Evolutionary conservation across 1,284 basidiomycete genomes (phyloP), one percentile per base, ranked within the genome.

Genomic region (Neolentinus lepideus): DNA sequence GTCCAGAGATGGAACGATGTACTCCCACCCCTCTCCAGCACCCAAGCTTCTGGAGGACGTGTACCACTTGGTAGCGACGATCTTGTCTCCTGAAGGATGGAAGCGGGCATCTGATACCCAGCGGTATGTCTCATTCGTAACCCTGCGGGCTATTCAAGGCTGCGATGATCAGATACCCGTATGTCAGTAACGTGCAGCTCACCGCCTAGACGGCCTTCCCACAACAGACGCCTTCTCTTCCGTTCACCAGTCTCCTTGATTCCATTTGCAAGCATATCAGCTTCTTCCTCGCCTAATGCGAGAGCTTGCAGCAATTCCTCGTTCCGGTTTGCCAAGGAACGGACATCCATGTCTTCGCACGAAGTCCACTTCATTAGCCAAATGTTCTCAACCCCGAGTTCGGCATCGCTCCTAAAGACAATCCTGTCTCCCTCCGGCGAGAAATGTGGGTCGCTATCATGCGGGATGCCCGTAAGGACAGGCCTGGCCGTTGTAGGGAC

Each of bases 11-110:
- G 81, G 81, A 22, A 83, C 69, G 4, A 67, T 29, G 58, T 83
- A 89, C 62, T 80, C 75, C 86, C 86, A 88, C 38, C 80, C 83
- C 72, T 88, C 86, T 2, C 85, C 84, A 1, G 85, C 85, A 46
- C 81, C 82, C 22, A 88, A 70, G 51, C 81, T 83, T 11, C 85
- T 78, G 3, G 57, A 62, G 9, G 78, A 80, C 21, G 80, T 85
- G 60, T 85, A 87, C 85, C 87, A 87, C 64, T 88, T 89, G 9
- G 85, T 86, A 8, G 85, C 83, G 54, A 88, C 69, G n/a, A 88
- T 65, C 58, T 74, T 81, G 14, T 66, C 61, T 1, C 83, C 83
- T 12, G 77, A 81, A 3, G 85, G 82, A 62, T 89, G 83, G 71
- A 85, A 88, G 45, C 83, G 80, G 8, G 84, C 74, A 58, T 87